Base-by-base conservation (phyloP, 306 rosid species). In the Luffa aegyptiaca region DNA sequence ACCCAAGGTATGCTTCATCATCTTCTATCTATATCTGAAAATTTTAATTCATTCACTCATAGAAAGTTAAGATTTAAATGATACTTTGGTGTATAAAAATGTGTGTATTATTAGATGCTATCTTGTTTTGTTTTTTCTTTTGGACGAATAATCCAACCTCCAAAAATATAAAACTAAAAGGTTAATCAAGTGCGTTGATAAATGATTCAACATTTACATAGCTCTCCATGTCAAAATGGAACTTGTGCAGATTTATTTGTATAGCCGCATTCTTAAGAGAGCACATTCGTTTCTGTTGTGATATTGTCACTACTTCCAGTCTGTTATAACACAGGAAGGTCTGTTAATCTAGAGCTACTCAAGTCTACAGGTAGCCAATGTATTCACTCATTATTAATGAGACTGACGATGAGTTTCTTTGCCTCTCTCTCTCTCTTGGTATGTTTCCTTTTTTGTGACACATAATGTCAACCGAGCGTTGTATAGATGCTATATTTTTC, bases 1-100 rank as follows among this genome's bases (percentile, higher is more conserved):
- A 10, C 79, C 41, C 86, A 87, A 91, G 96, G 96, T 93, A 62
- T 68, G 81, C n/a, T 75, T 78, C 51, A 14, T 80, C 79, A 31
- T 35, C 76, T 44, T 58, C 35, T 7, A 53, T 31, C 51, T 45
- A 52, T 7, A 20, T 37, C 14, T 71, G 31, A 6, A 20, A 48
- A 8, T 13, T 18, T 52, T 20, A 0, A 10, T 20, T 65, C 20
- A 33, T 36, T 64, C 39, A 64, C 71, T 64, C 65, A 20, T 59
- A 59, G 33, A 21, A 59, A 21, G 65, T 59, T 20, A 21, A 20
- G 11, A 10, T 20, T 7, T 58, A 2, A 58, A 58, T 58, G 20
- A 16, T n/a, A 53, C 8, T 53, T 21, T n/a, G 1, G 64, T n/a
- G 12, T n/a, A 58, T 58, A 6, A 3, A 8, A 3, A 21, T 59